Base-by-base conservation (phyloP, 1,284 basidiomycete species). In the Mrakiaceae sp. region DNA sequence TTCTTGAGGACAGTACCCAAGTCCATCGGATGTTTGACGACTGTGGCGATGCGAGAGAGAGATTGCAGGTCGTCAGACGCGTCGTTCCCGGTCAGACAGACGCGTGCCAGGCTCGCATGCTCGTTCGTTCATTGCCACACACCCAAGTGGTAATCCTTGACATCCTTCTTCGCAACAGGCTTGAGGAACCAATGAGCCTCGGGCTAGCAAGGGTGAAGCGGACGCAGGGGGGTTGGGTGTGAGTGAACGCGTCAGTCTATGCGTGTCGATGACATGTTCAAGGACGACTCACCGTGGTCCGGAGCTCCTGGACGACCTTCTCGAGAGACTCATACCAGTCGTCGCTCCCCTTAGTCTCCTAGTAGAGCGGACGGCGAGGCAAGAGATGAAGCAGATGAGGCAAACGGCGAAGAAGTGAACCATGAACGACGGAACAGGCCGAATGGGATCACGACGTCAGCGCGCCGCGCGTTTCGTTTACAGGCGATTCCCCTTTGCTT, bases 1-100 rank as follows among this genome's bases (percentile, higher is more conserved):
- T 95, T 95, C 79, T 86, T 90, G 66, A 87, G 80, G 83, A 98
- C 90, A 0, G 92, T 89, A 68, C 86, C 85, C 58, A 98, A 80
- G 78, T 98, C 95, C 95, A 98, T 98, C 1, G 92, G 90, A 68
- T 85, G 84, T 61, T 84, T 79, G 74, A 96, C 92, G 70, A 91
- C 91, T 94, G 71, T 69, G 62, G 54, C 43, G n/a, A 47, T 14
- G 58, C 60, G 70, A 48, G 70, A 67, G 58, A 58, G 42, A 54
- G 54, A 27, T 27, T 27, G 27, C 27, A 27, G 27, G 27, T 27
- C 27, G 27, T 27, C 27, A 27, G 12, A 61, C 53, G 55, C 50
- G 64, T 48, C 11, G 78, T 81, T 67, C 69, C n/a, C 3, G 52
- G 9, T 27, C 12, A 60, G 16, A 27, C 27, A 27, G 27, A 27